Evolutionary conservation across 148 eudicot species (phyloP).

Genomic region (Heliosperma pusillum): DNA sequence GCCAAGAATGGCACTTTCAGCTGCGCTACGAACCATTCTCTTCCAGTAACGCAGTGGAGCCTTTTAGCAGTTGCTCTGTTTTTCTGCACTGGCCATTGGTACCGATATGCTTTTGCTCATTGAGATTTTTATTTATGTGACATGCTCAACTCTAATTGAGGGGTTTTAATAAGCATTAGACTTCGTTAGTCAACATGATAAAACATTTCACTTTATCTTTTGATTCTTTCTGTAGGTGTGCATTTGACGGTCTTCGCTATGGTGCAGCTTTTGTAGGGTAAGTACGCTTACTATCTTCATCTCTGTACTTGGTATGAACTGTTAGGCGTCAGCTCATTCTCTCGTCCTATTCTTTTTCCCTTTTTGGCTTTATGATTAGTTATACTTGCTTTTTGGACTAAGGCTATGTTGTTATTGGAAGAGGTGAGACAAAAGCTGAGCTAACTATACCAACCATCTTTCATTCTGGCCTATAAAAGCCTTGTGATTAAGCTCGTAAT

Average conservation of each 20-base stretch:
- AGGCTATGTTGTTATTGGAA: not conserved
- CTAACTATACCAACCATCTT: not conserved
- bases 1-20: conserved; percentile 25
- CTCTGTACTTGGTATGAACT: conserved; percentile 2
- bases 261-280: conserved; percentile 97
- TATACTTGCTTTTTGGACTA: not conserved
- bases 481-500: conserved; percentile 1
- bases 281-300: conserved; percentile 24
- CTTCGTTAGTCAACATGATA: not conserved
- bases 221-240: conserved; percentile 57
- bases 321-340: not conserved
- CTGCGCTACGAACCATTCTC: conserved; percentile 40
- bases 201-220: not conserved
- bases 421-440: not conserved
- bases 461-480: not conserved
- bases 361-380: not conserved
- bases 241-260: conserved; percentile 94
- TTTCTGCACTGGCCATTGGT: conserved; percentile 97
- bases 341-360: not conserved
- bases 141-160: not conserved
- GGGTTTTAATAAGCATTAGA: not conserved
- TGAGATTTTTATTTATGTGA: not conserved
- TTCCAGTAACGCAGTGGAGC: conserved; percentile 86
- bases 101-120: conserved; percentile 20
- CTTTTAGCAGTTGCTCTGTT: conserved; percentile 71